phyloP scores from a whole-genome alignment of 768 basidiomycete species.

The Cyclocybe cylindracea region DNA sequence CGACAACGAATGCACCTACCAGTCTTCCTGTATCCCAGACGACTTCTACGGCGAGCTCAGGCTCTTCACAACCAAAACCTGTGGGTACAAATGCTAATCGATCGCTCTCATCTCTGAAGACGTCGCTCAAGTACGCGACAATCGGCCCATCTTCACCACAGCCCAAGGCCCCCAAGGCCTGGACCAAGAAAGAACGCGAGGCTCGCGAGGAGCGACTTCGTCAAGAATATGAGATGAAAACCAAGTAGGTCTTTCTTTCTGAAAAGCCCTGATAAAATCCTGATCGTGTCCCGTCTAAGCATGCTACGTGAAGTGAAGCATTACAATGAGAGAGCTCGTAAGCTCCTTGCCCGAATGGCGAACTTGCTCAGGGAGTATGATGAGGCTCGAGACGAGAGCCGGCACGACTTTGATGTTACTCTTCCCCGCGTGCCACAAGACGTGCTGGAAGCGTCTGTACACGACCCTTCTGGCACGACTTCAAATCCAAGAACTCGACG shows the following conservation, averaged over 20 bases:
- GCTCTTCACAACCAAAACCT: constrained; percentile 13
- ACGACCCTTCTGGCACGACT: constrained; percentile 72
- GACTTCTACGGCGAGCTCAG: constrained; percentile 14
- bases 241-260: constrained; percentile 40
- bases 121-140: constrained; percentile 10
- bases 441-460: constrained; percentile 71
- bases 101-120: constrained; percentile 11
- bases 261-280: constrained; percentile 1
- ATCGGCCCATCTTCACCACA: constrained; percentile 27
- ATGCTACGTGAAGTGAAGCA: constrained; percentile 57
- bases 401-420: constrained; percentile 46
- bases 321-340: constrained; percentile 70
- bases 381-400: constrained; percentile 51
- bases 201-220: constrained; percentile 50
- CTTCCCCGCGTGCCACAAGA: constrained; percentile 59
- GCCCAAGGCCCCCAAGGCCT: constrained; percentile 21
- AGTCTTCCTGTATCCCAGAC: constrained; percentile 8
- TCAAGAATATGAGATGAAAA: constrained; percentile 60
- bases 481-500: constrained; percentile 59
- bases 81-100: constrained; percentile 6
- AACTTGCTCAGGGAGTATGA: constrained; percentile 68
- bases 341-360: constrained; percentile 67
- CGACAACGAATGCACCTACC: neutral
- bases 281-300: constrained; percentile 32
- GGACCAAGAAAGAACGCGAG: constrained; percentile 32